Base-by-base conservation (phyloP, 1,284 basidiomycete species). In the Cutaneotrichosporon sp. region DNA sequence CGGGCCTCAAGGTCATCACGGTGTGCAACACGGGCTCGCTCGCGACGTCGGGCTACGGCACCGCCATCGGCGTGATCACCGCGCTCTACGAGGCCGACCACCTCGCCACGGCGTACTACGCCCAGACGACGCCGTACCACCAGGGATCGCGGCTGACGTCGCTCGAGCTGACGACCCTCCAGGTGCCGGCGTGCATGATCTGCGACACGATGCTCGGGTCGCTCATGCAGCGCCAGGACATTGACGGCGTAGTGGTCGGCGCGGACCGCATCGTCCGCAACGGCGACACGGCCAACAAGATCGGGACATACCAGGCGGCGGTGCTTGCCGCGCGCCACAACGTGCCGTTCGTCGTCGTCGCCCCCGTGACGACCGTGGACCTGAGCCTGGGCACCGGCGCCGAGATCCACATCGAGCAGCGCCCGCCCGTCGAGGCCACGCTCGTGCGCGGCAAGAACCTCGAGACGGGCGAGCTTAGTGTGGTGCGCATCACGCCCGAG, bases 11-110 rank as follows among this genome's bases (percentile, higher is more conserved):
- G 73, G 85, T 95, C 27, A 82, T 95, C 76, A 95, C 92, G 4
- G 91, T 95, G n/a, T 97, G 93, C 82, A 97, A 97, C 79, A 95
- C 93, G 20, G 93, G 93, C 20, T 91, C 89, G 27, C 83, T 97
- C 63, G 93, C 93, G 2, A 95, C 92, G 20, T 93, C 91, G 43
- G 93, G 92, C 25, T 95, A 95, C 78, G 93, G 93, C 24, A 97
- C 93, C 0, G 93, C 93, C 3, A 81, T 97, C 13, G 93, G 93
- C n/a, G 83, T 95, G 64, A 95, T 97, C 74, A 94, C 92, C 3
- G 87, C 90, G 67, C 84, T 95, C 3, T 87, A 90, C 75, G 89
- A 92, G 74, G 85, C 84, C 5, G 84, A 85, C 33, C 86, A 88
- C 66, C 84, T 97, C 11, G 84, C 87, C 64, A 87, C 85, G 59